Evolutionary conservation across 2,329 filamentous ascomycete genomes (phyloP), one percentile per base, ranked within the genome.

Genomic region (Alternaria ethzedia): DNA sequence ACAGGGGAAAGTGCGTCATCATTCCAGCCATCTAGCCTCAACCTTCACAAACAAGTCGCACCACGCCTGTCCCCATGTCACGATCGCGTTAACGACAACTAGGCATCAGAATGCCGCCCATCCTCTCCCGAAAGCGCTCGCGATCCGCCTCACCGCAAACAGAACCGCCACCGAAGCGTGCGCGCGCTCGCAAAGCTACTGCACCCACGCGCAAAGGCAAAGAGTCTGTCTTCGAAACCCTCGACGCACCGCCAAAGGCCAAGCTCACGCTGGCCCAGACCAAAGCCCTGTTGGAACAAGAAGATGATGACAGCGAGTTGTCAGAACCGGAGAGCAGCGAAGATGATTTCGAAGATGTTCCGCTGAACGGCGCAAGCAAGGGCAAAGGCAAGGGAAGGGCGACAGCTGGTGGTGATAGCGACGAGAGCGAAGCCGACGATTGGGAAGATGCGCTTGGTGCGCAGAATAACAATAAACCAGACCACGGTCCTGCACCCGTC

Each of bases 81-180:
- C 52, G 15, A 63, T 60, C 60, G 28, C 41, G n/a, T 41, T 41
- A 28, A 30, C 57, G 5, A 23, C 4, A 3, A 26, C 13, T 5
- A 26, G 63, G 61, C 59, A 63, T 17, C 17, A 66, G 13, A 6
- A 93, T 93, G 90, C 89, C 91, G 73, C 90, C 91, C 23, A 82
- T 87, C 68, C 84, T 92, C 15, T 85, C 89, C 52, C 88, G 89
- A 70, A 94, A 93, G 81, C 86, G 89, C 64, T 72, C 88, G 69
- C 86, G 85, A 41, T 70, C 70, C n/a, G 66, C 70, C 64, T 86
- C 87, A 2, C 81, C 85, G 0, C 78, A 81, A 2, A 78, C 81
- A 26, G 73, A 77, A 30, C 72, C 78, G 47, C 67, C 66, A 43
- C 59, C 70, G 11, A 78, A 78, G 61, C 71, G 75, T 20, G 56